Evolutionary conservation across 352 stramenopile species (phyloP).

Genomic region (Phytophthora pluvialis): DNA sequence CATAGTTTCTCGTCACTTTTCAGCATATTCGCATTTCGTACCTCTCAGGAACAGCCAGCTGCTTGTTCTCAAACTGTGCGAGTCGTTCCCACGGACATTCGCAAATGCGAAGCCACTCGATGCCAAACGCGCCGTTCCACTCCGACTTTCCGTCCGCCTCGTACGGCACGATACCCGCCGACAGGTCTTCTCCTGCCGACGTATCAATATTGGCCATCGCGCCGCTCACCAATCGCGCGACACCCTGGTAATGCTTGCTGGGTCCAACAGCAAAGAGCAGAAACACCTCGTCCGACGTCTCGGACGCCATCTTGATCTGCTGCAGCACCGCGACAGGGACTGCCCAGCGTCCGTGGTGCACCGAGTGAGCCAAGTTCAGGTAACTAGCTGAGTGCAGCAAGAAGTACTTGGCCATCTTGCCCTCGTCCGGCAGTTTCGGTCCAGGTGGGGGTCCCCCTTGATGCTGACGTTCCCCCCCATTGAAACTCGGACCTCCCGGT

Average conservation of each 20-base stretch:
- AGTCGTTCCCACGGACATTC: slow-evolving; percentile 88
- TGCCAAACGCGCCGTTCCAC: slow-evolving; percentile 69
- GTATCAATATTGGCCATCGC: slow-evolving; percentile 45
- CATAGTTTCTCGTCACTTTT: not conserved
- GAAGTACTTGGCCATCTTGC: slow-evolving; percentile 86
- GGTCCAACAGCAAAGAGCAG: slow-evolving; percentile 73
- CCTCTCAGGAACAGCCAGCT: slow-evolving; percentile 61
- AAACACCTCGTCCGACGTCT: slow-evolving; percentile 85
- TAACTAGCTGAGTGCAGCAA: slow-evolving; percentile 83
- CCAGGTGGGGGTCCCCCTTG: slow-evolving; percentile 8
- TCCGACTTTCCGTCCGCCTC: slow-evolving; percentile 49
- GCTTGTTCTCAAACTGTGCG: slow-evolving; percentile 74
- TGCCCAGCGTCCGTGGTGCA: slow-evolving; percentile 80
- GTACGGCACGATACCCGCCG: slow-evolving; percentile 60
- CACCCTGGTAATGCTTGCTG: slow-evolving; percentile 84
- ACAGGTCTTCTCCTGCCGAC: slow-evolving; percentile 56
- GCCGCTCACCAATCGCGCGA: slow-evolving; percentile 54
- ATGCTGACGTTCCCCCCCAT: slow-evolving; percentile 12
- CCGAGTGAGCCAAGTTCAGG: slow-evolving; percentile 80
- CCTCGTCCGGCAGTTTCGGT: slow-evolving; percentile 65
- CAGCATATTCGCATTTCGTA: slow-evolving; percentile 30
- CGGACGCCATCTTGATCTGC: slow-evolving; percentile 70
- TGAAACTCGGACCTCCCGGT: not conserved
- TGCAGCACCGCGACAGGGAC: slow-evolving; percentile 57
- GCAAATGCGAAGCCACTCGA: slow-evolving; percentile 89